Conservation (phyloP, 1,139 yeast species). For the Taphrina sp. region DNA sequence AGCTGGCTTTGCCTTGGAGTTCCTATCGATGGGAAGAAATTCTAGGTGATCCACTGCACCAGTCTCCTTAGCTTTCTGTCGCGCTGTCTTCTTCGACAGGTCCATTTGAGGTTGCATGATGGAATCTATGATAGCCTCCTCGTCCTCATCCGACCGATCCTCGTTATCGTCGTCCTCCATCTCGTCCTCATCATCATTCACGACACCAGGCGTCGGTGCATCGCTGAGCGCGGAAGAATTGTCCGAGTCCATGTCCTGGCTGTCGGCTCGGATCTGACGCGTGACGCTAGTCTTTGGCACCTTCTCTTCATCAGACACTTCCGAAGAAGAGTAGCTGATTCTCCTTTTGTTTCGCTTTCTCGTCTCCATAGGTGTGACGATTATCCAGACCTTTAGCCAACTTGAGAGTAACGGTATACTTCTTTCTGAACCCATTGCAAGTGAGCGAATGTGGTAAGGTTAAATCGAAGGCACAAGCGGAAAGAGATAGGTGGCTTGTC, state of each 20-base stretch:
- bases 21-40: slow-evolving; percentile 44
- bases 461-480: too few relatives aligned
- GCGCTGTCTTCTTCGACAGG: slow-evolving; percentile 34
- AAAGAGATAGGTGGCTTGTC: too few relatives aligned
- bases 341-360: slow-evolving; percentile 27
- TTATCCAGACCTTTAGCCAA: too few relatives aligned
- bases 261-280: slow-evolving; percentile 10
- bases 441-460: too few relatives aligned
- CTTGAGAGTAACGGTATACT: too few relatives aligned
- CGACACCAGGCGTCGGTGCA: not conserved
- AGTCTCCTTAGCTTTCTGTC: slow-evolving; percentile 24
- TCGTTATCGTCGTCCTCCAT: slow-evolving; percentile 38
- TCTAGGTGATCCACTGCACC: slow-evolving; percentile 40
- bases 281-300: slow-evolving; percentile 16
- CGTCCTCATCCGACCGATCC: slow-evolving; percentile 41
- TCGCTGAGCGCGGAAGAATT: slow-evolving; percentile 5
- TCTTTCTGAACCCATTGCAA: too few relatives aligned
- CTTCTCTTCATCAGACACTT: slow-evolving; percentile 2
- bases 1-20: slow-evolving; percentile 50
- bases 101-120: slow-evolving; percentile 32
- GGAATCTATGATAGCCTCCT: slow-evolving; percentile 39
- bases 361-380: slow-evolving; percentile 33
- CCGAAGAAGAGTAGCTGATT: slow-evolving; percentile 28
- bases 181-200: slow-evolving; percentile 37
- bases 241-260: slow-evolving; percentile 9